Evolutionary conservation across 169 alveolate genomes (phyloP), one percentile per base, ranked within the genome.

Genomic region (Blepharisma undulans): DNA sequence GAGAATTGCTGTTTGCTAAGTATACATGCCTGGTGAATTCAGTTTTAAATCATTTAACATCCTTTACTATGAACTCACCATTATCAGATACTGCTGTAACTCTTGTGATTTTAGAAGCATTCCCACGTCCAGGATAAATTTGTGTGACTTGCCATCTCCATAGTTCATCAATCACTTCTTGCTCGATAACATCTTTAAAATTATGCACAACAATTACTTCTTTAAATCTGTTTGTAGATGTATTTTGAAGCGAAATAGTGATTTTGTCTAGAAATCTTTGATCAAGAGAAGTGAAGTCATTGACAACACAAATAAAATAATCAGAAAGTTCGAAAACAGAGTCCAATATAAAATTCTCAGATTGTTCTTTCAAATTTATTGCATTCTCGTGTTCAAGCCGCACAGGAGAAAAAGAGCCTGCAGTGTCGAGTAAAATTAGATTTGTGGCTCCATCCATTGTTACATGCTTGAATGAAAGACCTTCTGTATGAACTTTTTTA

Each of bases 1-100:
- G 74, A 25, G 92, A 88, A 66, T 92, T 92, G 72, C 82, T 91
- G 82, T 92, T 92, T 5, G 84, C 92, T 76, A 92, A 48, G 48
- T 91, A 88, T 76, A 92, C 89, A 85, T 92, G 94, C 88, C 94
- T 80, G 14, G 93, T 88, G 61, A 87, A 92, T 74, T 88, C 82
- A 25, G 94, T 87, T 84, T 92, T 92, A 48, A 25, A 25, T 25
- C 79, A 72, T 22, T 21, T 72, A 4, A 72, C 30, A 22, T 72
- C 79, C 10, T 21, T 22, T 22, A 4, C 6, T 72, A 21, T 72
- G 6, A 8, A 3, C 25, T 25, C 30, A 25, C 30, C 25, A 25
- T 10, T 25, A 4, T 72, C 79, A 72, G 30, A 72, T 3, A 4
- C 10, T 72, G 79, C 60, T 36, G 60, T 36, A 36, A 36, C 60